Evolutionary conservation across 2,329 filamentous ascomycete genomes (phyloP).

Genomic region (Cytospora paraplurivora): DNA sequence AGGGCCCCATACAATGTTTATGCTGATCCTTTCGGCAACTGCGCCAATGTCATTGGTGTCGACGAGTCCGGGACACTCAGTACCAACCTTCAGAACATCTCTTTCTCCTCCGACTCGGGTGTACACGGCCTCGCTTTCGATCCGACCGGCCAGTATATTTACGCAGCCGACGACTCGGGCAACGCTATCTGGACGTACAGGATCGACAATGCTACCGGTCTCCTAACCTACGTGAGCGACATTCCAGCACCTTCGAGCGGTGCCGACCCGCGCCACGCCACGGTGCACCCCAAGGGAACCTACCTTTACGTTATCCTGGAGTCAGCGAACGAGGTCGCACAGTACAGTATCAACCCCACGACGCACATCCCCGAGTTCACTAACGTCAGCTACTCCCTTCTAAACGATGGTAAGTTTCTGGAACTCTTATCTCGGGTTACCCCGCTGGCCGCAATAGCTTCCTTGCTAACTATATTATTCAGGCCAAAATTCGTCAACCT

Average conservation of each 20-base stretch:
- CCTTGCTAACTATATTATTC: neutral
- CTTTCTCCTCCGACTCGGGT: conserved; percentile 28
- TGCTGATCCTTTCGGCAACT: conserved; percentile 28
- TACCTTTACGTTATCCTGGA: conserved; percentile 32
- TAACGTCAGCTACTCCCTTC: conserved; percentile 23
- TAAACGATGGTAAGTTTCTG: conserved; percentile 23
- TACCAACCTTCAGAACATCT: conserved; percentile 22
- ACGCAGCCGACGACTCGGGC: conserved; percentile 32
- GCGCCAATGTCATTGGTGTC: conserved; percentile 30
- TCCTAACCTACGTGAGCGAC: conserved; percentile 4
- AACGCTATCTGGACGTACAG: conserved; percentile 32
- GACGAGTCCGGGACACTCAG: conserved; percentile 24
- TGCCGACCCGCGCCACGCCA: conserved; percentile 28
- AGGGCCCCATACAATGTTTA: conserved; percentile 29
- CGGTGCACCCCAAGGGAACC: conserved; percentile 25
- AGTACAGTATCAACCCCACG: conserved; percentile 24
- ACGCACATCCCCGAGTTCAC: conserved; percentile 12
- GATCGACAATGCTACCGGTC: conserved; percentile 19
- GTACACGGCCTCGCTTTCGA: conserved; percentile 32
- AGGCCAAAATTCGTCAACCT: conserved; percentile 22
- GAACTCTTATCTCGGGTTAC: neutral
- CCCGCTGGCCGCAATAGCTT: neutral
- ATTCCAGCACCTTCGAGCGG: conserved; percentile 5
- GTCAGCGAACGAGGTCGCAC: conserved; percentile 25
- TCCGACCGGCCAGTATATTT: conserved; percentile 17